Percentiles rank a stretch among this genome's conserved stretches.
Conservation (phyloP, 768 basidiomycete species). For the Boletus fagicola region DNA sequence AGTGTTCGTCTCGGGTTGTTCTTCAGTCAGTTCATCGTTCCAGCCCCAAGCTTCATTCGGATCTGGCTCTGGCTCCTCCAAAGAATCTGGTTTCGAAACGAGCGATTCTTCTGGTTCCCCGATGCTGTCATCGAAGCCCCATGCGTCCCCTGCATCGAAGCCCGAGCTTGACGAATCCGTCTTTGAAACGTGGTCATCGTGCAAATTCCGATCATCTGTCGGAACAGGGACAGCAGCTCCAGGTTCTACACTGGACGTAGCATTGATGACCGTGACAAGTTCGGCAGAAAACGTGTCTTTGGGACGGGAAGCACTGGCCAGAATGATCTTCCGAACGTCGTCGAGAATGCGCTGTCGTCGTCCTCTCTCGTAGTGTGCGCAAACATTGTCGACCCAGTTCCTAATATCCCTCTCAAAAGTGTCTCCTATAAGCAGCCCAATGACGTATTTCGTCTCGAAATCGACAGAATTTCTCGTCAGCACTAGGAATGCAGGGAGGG, state of each 20-base stretch:
- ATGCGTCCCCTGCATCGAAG: slow-evolving; percentile 37
- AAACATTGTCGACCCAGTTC: slow-evolving; percentile 66
- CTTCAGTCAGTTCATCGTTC: slow-evolving; percentile 48
- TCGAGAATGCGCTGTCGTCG: slow-evolving; percentile 67
- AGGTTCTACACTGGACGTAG: background rate
- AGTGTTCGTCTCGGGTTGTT: slow-evolving; percentile 27
- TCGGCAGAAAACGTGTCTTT: slow-evolving; percentile 31
- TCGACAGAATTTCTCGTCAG: slow-evolving; percentile 55
- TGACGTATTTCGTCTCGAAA: slow-evolving; percentile 61
- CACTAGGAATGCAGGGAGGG: slow-evolving; percentile 60
- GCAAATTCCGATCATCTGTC: slow-evolving; percentile 46
- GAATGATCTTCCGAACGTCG: slow-evolving; percentile 52
- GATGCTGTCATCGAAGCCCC: slow-evolving; percentile 55
- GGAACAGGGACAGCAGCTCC: background rate
- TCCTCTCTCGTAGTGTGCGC: slow-evolving; percentile 76
- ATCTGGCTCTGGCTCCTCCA: slow-evolving; percentile 35
- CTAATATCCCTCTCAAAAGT: slow-evolving; percentile 53
- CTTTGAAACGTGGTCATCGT: slow-evolving; percentile 38
- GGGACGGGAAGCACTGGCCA: slow-evolving; percentile 26
- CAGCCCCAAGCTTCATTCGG: slow-evolving; percentile 73
- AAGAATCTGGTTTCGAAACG: slow-evolving; percentile 18
- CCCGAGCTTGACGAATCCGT: slow-evolving; percentile 26
- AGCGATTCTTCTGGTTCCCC: slow-evolving; percentile 23
- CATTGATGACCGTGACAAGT: slow-evolving; percentile 7
- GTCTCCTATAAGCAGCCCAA: slow-evolving; percentile 49